These are phyloP conservation scores for Lagenidium giganteum DNA, from an alignment of 352 stramenopile genomes.

Conservation along the genomic window DNA sequence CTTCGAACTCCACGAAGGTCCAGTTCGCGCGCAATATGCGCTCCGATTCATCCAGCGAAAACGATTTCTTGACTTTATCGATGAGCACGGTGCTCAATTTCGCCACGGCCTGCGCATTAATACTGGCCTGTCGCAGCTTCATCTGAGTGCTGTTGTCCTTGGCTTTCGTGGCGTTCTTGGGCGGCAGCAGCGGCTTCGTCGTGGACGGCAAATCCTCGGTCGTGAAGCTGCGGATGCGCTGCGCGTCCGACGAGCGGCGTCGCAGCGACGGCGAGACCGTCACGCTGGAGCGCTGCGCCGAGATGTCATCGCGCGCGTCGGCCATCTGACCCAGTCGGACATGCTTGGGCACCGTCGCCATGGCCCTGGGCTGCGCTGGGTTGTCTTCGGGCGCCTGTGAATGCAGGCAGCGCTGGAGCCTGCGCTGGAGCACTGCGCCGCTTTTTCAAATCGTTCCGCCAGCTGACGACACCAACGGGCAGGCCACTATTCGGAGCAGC, in stretches of 20 bases:
- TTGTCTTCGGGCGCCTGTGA: too few species aligned
- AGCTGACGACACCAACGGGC: background rate
- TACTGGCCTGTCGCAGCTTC: constrained; percentile 13
- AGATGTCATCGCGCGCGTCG: constrained; percentile 10
- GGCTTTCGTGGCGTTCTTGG: constrained; percentile 12
- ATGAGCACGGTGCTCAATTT: constrained; percentile 43
- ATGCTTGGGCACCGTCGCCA: constrained; percentile 6
- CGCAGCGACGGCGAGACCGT: constrained; percentile 36
- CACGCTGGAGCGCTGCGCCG: constrained; percentile 27
- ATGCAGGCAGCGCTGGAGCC: too few species aligned
- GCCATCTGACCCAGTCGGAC: constrained; percentile 4
- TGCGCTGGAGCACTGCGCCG: too few species aligned
- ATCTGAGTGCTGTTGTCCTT: constrained; percentile 47
- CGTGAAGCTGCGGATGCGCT: constrained; percentile 62
- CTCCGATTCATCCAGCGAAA: constrained; percentile 69
- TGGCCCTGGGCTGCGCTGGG: too few species aligned
- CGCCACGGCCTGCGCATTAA: constrained; percentile 46
- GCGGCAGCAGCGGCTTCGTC: constrained; percentile 39
- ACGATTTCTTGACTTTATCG: constrained; percentile 60
- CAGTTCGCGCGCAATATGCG: constrained; percentile 63
- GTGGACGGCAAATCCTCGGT: constrained; percentile 62
- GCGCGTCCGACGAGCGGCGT: constrained; percentile 6
- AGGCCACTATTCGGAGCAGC: constrained; percentile 1
- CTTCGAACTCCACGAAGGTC: constrained; percentile 77
- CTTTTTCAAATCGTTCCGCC: too few species aligned